Evolutionary conservation across 306 rosid genomes (phyloP), one percentile per base, ranked within the genome.

Genomic region (Begonia loranthoides): DNA sequence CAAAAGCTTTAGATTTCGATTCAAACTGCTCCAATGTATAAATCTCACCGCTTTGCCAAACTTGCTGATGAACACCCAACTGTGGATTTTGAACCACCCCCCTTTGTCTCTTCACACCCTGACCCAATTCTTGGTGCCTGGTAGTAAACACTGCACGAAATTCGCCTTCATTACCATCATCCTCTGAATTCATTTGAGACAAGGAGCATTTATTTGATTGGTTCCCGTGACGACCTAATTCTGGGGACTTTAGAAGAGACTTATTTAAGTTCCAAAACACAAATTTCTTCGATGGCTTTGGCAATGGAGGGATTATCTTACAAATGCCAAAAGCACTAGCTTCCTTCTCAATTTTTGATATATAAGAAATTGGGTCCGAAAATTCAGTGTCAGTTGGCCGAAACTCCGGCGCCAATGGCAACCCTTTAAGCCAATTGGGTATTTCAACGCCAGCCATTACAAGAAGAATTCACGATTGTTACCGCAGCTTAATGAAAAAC

Each of bases 401-500:
- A 76, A 92, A 92, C 70, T 76, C 93, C 3, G 94, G 99, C 16
- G 99, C 99, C 71, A 72, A 74, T n/a, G 95, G 94, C 82, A 90
- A 66, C 74, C 64, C 72, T 68, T 82, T 46, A 3, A 86, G 77
- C 99, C 99, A 90, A 66, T 74, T 74, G 54, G 95, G 95, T 66
- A 78, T 80, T 66, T 90, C 95, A 61, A 73, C 78, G 66, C 66
- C 65, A 66, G 84, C 94, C 99, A 92, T 92, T 69, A 54, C 67
- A 69, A 52, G 9, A 55, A 68, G 60, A 67, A 70, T 41, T 69
- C 65, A 64, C 55, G 65, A 28, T 50, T 43, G 47, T 52, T 69
- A 60, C 58, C 68, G 68, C 15, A 12, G 15, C 47, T 43, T 11
- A n/a, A 7, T 43, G n/a, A 43, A 43, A 43, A 43, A 43, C 13